Conservation (phyloP, 495 filamentous ascomycete species). For the Ramalina intermedia region DNA sequence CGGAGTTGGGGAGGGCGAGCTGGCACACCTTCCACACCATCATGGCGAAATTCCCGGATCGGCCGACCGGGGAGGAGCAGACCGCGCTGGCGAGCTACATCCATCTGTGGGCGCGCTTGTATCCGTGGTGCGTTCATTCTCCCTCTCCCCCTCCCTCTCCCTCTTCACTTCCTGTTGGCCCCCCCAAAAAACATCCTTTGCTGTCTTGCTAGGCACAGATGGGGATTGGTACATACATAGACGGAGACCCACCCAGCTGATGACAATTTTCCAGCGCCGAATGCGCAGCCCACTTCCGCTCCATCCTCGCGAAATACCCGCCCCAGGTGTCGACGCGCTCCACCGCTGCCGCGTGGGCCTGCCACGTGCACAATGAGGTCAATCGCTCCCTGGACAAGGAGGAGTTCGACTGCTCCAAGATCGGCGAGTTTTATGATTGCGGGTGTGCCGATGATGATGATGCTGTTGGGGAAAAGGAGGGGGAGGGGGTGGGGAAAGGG, state of each 20-base stretch:
- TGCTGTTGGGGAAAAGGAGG: slow-evolving; percentile 11
- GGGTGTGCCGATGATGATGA: slow-evolving; percentile 71
- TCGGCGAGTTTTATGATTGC: slow-evolving; percentile 91
- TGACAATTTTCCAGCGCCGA: slow-evolving; percentile 49
- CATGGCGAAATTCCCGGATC: slow-evolving; percentile 83
- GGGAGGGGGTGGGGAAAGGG: slow-evolving; percentile 4
- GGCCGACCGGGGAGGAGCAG: slow-evolving; percentile 69
- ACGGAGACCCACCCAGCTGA: not conserved
- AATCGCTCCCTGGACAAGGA: slow-evolving; percentile 75
- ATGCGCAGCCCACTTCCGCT: slow-evolving; percentile 82
- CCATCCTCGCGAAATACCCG: slow-evolving; percentile 68
- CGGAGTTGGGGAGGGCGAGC: slow-evolving; percentile 72
- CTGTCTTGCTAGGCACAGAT: too few relatives aligned
- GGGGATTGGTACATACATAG: too few relatives aligned
- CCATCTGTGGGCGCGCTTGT: slow-evolving; percentile 78
- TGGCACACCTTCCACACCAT: slow-evolving; percentile 95
- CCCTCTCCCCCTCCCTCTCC: too few relatives aligned
- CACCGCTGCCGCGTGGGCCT: slow-evolving; percentile 80
- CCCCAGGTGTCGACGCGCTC: slow-evolving; percentile 78
- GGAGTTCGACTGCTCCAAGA: slow-evolving; percentile 73
- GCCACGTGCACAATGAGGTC: slow-evolving; percentile 87
- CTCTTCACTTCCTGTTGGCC: not conserved
- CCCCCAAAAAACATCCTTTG: too few relatives aligned
- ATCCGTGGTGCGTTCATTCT: slow-evolving; percentile 51
- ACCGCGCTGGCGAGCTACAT: slow-evolving; percentile 73